Conservation (phyloP, 805 yeast genomes). For the Saccharomyces paradoxus region DNA sequence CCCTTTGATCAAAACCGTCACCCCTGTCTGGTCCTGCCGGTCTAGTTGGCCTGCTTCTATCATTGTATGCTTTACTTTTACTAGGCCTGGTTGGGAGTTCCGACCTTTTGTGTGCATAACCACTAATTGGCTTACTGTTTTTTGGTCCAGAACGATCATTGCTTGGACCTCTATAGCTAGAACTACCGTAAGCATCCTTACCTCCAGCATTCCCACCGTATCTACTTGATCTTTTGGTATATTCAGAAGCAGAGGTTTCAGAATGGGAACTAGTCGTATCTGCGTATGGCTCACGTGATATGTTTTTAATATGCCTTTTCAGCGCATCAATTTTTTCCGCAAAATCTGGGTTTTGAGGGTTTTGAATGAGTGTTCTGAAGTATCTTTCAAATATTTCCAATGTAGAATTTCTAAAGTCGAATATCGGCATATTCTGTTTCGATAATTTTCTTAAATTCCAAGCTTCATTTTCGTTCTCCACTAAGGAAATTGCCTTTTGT, state of each 20-base stretch:
- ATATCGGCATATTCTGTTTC: constrained; percentile 5
- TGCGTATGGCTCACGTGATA: constrained; percentile 4
- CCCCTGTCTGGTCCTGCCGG: neutral
- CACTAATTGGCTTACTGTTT: neutral
- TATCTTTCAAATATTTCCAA: constrained; percentile 7
- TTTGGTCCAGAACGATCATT: neutral
- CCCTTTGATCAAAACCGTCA: neutral
- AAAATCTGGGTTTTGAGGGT: constrained; percentile 13
- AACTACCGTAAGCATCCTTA: neutral
- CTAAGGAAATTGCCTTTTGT: constrained; percentile 6
- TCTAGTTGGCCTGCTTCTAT: neutral
- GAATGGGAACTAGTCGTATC: constrained; percentile 9
- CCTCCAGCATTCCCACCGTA: constrained; percentile 4
- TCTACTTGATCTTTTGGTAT: constrained; percentile 12
- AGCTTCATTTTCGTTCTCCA: constrained; percentile 10
- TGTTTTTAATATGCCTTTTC: constrained; percentile 1
- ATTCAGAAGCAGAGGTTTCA: constrained; percentile 3
- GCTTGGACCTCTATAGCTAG: neutral
- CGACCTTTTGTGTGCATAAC: neutral
- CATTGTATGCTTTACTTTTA: neutral
- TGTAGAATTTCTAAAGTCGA: constrained; percentile 7
- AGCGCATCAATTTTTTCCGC: constrained; percentile 6
- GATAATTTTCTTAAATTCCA: constrained; percentile 6
- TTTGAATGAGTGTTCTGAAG: constrained; percentile 10
- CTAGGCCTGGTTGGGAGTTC: neutral